These are phyloP conservation scores for Monilinia laxa DNA, from an alignment of 2,329 filamentous ascomycete species.

Conservation along the genomic window DNA sequence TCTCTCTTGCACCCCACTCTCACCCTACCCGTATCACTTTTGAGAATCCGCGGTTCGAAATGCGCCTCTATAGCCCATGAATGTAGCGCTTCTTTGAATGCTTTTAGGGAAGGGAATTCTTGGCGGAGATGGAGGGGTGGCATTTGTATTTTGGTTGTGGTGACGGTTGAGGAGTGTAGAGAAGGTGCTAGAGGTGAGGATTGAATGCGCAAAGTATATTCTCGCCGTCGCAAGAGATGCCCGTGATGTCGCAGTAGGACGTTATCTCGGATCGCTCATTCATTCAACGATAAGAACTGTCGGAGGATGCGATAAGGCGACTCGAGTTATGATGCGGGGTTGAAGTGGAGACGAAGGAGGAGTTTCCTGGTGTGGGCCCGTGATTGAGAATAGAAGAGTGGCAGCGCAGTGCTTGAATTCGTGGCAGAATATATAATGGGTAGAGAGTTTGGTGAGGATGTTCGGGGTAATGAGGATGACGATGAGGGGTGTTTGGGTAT, in stretches of 20 bases:
- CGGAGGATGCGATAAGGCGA: background rate
- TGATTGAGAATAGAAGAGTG: background rate
- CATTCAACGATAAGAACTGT: background rate
- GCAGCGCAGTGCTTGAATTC: background rate
- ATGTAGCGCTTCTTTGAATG: slow-evolving; percentile 41
- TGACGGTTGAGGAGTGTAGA: background rate
- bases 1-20: slow-evolving; percentile 41
- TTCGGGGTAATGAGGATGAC: background rate
- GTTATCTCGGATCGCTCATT: background rate
- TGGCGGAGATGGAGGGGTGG: slow-evolving; percentile 39
- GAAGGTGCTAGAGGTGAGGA: background rate
- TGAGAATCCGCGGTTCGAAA: slow-evolving; percentile 41
- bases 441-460: background rate
- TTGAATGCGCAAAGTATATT: background rate
- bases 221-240: background rate
- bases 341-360: background rate
- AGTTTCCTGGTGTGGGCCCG: no score
- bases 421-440: background rate
- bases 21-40: slow-evolving; percentile 40
- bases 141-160: slow-evolving; percentile 29
- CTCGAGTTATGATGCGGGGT: background rate
- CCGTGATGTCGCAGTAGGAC: background rate
- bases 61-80: slow-evolving; percentile 41
- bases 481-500: background rate
- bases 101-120: slow-evolving; percentile 40